Conservation (phyloP, 2,329 filamentous ascomycete species). For the Acephala macrosclerotiorum region DNA sequence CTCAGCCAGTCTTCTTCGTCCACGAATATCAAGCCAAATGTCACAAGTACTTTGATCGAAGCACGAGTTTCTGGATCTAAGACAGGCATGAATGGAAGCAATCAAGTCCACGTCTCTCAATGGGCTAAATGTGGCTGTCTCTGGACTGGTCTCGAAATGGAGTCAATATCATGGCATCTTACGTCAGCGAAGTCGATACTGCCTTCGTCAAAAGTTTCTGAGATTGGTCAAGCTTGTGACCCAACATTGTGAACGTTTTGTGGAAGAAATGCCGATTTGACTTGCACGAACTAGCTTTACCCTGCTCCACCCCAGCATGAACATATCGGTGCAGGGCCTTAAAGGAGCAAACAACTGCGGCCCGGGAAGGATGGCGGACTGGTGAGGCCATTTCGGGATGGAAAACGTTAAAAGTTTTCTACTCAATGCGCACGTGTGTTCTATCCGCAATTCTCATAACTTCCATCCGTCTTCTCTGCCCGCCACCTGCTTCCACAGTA, state of each 20-base stretch:
- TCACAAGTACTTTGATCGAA: conserved; percentile 21
- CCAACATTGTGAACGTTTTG: conserved; percentile 14
- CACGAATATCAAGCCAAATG: conserved; percentile 31
- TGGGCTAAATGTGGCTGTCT: background rate
- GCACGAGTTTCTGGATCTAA: conserved; percentile 33
- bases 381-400: conserved; percentile 22
- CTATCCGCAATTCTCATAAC: conserved; percentile 21
- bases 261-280: conserved; percentile 27
- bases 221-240: conserved; percentile 10
- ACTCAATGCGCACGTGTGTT: conserved; percentile 22
- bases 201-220: conserved; percentile 13
- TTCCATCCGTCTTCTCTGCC: conserved; percentile 32
- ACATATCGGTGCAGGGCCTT: conserved; percentile 33
- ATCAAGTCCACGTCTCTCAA: conserved; percentile 25
- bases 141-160: background rate
- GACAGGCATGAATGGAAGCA: conserved; percentile 26
- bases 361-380: conserved; percentile 18
- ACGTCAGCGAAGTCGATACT: conserved; percentile 18
- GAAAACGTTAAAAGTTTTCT: conserved; percentile 20
- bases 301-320: conserved; percentile 28
- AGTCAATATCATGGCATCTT: conserved; percentile 12
- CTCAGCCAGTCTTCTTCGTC: conserved; percentile 37
- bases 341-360: conserved; percentile 33
- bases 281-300: conserved; percentile 18
- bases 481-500: conserved; percentile 23